Evolutionary conservation across 805 yeast species (phyloP), one percentile per base, ranked within the genome.

Genomic region (Ogataea neopini): DNA sequence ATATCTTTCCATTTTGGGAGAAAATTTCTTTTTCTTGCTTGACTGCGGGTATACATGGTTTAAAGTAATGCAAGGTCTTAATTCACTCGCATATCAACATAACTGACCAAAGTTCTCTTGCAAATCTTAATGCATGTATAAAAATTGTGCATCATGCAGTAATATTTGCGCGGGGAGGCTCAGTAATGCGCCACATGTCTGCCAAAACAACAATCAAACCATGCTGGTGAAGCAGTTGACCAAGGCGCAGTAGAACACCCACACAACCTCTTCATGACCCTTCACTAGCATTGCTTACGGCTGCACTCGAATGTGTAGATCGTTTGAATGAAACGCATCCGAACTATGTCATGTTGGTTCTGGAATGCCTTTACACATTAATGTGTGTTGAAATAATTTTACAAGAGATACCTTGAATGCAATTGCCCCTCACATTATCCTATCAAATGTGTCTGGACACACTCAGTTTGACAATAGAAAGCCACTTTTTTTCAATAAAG

Each of bases 21-120:
- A 40, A 23, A 44, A 42, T 50, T 42, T 45, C 45, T 47, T 42
- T 47, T 47, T 36, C 19, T 29, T 6, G 23, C 13, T 13, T 28
- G 32, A 44, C 47, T 28, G 43, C 29, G 36, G 25, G 23, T 35
- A 35, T 43, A 25, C 17, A 28, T 34, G 9, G 30, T 34, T 3
- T 25, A n/a, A n/a, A n/a, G 28, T 20, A 30, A 43, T 44, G 51
- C 34, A 39, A 19, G 22, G 10, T 35, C 51, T 44, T 35, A n/a
- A 10, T 44, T 50, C 44, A 46, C 40, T 44, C 33, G 48, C 49
- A 47, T 41, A 15, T n/a, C 18, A 15, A 14, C 13, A 15, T 18
- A 14, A 38, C 36, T 49, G n/a, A 42, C 38, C 25, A n/a, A 19
- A 35, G 40, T 40, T 40, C 48, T 38, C 42, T 40, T 46, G 53